phyloP scores from a whole-genome alignment of 2,329 filamentous ascomycete genomes.

The Ceratocystis cubensis region DNA sequence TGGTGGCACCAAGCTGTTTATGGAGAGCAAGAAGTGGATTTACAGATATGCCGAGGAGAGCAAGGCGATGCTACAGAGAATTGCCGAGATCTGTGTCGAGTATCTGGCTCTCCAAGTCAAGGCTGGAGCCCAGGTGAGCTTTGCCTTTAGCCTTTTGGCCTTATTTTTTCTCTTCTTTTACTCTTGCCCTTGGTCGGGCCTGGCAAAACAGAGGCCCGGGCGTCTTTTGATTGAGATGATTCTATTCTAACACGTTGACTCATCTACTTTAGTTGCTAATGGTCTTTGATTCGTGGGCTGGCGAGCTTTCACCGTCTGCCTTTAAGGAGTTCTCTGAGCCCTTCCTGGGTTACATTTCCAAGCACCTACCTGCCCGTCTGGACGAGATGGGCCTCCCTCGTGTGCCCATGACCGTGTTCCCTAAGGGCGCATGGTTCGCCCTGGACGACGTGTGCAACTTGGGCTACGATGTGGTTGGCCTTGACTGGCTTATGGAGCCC shows the following conservation, averaged over 20 bases:
- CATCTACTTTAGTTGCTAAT: slow-evolving; percentile 55
- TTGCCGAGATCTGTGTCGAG: slow-evolving; percentile 87
- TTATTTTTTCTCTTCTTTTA: background rate
- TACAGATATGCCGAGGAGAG: slow-evolving; percentile 75
- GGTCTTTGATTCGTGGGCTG: slow-evolving; percentile 97
- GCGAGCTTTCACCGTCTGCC: slow-evolving; percentile 71
- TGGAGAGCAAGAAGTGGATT: slow-evolving; percentile 90
- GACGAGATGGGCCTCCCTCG: slow-evolving; percentile 60
- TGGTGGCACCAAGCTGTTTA: slow-evolving; percentile 88
- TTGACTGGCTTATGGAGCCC: slow-evolving; percentile 91
- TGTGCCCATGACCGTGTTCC: slow-evolving; percentile 96
- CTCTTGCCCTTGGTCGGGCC: background rate
- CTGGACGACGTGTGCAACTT: slow-evolving; percentile 75
- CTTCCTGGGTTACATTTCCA: slow-evolving; percentile 71
- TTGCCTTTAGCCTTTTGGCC: slow-evolving; percentile 1
- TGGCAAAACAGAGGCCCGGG: background rate
- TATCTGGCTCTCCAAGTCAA: slow-evolving; percentile 85
- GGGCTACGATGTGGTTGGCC: slow-evolving; percentile 83
- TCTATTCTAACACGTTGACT: no score
- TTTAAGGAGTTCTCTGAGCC: slow-evolving; percentile 81
- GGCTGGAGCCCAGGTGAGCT: slow-evolving; percentile 70
- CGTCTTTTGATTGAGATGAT: no score
- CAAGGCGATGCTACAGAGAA: slow-evolving; percentile 75
- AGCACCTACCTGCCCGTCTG: slow-evolving; percentile 63
- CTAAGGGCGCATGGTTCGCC: slow-evolving; percentile 94